phyloP scores from a whole-genome alignment of 371 early-diverging fungal genomes.

The Sporodiniella umbellata region DNA sequence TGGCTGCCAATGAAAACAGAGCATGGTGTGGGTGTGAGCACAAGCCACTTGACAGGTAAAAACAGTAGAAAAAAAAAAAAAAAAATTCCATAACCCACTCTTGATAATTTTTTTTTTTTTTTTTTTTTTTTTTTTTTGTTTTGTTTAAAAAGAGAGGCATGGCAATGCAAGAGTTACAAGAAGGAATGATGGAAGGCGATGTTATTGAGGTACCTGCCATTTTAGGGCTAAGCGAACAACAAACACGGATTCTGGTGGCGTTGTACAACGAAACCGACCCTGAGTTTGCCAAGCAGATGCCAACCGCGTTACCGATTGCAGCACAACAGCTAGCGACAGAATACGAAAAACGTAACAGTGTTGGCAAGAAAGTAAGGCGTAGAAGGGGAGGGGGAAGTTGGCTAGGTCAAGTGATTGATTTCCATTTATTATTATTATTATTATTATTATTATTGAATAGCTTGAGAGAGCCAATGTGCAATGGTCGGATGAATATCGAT shows the following conservation, averaged over 20 bases:
- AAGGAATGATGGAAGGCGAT: slow-evolving; percentile 3
- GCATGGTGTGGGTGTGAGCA: not conserved
- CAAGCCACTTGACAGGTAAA: slow-evolving; percentile 4
- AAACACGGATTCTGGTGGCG: slow-evolving; percentile 53
- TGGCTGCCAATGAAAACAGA: not conserved
- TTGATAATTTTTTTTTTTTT: too few relatives aligned
- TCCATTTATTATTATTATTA: too few relatives aligned
- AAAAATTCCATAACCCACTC: too few relatives aligned
- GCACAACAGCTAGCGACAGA: slow-evolving; percentile 52
- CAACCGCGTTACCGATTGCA: slow-evolving; percentile 56
- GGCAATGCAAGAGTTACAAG: not conserved
- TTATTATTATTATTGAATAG: slow-evolving; percentile 8
- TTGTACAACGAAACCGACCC: slow-evolving; percentile 61
- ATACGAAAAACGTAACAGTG: slow-evolving; percentile 55
- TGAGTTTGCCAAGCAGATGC: slow-evolving; percentile 51
- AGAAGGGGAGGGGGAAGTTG: not conserved
- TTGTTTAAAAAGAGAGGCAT: not conserved
- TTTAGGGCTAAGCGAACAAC: slow-evolving; percentile 53
- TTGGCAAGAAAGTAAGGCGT: slow-evolving; percentile 45
- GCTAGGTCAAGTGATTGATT: not conserved
- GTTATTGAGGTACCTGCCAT: slow-evolving; percentile 44
- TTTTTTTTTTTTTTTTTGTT: not conserved
- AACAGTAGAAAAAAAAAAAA: not conserved
- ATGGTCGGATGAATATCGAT: slow-evolving; percentile 46
- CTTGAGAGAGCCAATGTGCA: slow-evolving; percentile 46